Evolutionary conservation across 2,329 filamentous ascomycete species (phyloP).

Genomic region (Orbilia oligospora): DNA sequence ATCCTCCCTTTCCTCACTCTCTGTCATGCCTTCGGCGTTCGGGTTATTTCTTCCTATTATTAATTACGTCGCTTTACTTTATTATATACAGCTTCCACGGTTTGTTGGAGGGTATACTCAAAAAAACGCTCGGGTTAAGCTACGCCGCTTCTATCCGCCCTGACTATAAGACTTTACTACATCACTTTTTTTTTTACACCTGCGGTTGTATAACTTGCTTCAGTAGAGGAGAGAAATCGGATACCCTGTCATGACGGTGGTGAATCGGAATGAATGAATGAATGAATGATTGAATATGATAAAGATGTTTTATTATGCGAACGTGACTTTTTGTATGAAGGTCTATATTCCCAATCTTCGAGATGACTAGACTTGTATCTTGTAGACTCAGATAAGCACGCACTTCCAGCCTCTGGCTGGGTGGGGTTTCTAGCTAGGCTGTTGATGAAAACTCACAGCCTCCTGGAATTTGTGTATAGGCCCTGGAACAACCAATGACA

Average conservation of each 20-base stretch:
- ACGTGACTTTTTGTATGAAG: not conserved
- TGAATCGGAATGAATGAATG: not conserved
- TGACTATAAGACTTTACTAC: not conserved
- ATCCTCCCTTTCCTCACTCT: conserved; percentile 34
- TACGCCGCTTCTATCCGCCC: not conserved
- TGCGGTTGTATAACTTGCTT: not conserved
- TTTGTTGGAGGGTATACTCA: conserved; percentile 27
- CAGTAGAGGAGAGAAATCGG: not conserved
- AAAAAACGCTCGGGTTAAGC: not conserved
- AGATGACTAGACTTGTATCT: no score
- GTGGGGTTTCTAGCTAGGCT: no score
- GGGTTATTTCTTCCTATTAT: conserved; percentile 55
- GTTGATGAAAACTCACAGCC: no score
- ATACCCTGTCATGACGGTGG: conserved; percentile 4
- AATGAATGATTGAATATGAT: not conserved
- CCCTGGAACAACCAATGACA: no score
- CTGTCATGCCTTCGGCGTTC: conserved; percentile 61
- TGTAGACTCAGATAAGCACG: no score
- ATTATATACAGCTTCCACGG: conserved; percentile 25
- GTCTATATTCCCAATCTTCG: no score
- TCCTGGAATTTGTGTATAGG: no score
- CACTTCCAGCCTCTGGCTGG: no score
- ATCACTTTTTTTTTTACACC: not conserved
- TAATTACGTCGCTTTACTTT: conserved; percentile 37
- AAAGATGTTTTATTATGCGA: not conserved